These are phyloP conservation scores for Cutaneotrichosporon arboriforme DNA, from an alignment of 1,284 basidiomycete genomes.

Conservation along the genomic window DNA sequence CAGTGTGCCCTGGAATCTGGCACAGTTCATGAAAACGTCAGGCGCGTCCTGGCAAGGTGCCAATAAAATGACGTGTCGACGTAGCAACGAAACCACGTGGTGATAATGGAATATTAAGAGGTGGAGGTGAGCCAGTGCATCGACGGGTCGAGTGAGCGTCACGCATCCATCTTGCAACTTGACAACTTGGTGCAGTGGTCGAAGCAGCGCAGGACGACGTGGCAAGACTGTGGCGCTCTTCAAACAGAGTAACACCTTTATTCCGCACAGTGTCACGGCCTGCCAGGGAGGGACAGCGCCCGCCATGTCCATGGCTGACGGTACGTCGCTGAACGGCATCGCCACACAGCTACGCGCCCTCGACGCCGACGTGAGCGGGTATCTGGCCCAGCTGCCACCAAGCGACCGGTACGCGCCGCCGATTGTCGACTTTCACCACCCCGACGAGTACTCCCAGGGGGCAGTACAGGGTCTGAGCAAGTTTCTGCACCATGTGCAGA, in stretches of 20 bases:
- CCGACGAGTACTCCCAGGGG: slow-evolving; percentile 28
- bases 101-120: neutral
- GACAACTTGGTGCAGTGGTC: too few relatives aligned
- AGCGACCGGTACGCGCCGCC: slow-evolving; percentile 28
- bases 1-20: too few relatives aligned
- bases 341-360: slow-evolving; percentile 2
- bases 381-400: slow-evolving; percentile 1
- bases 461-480: slow-evolving; percentile 31
- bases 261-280: too few relatives aligned
- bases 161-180: neutral
- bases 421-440: slow-evolving; percentile 39
- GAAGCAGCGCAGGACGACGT: too few relatives aligned
- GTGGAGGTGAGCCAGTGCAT: neutral
- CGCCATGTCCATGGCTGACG: neutral
- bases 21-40: neutral
- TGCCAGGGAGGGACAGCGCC: neutral
- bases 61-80: too few relatives aligned
- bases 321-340: neutral
- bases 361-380: slow-evolving; percentile 9
- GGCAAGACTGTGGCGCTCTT: too few relatives aligned
- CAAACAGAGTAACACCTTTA: too few relatives aligned
- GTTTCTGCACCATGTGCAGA: slow-evolving; percentile 28
- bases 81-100: too few relatives aligned
- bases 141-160: neutral
- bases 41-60: too few relatives aligned